phyloP scores from a whole-genome alignment of 495 filamentous ascomycete species.

The Penicillium dipodomyicola region DNA sequence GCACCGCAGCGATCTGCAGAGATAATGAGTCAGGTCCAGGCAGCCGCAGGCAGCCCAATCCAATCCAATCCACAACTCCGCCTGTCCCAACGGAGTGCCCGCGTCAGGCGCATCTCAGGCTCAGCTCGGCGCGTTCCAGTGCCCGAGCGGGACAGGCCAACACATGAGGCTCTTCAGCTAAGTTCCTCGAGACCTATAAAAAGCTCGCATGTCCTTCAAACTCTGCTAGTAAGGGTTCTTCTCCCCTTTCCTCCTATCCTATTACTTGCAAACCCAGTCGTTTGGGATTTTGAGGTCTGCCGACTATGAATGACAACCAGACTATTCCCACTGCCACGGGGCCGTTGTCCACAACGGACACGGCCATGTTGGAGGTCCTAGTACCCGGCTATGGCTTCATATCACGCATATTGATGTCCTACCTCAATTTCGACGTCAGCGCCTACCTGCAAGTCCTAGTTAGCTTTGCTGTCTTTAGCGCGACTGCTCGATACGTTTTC shows the following conservation, averaged over 20 bases:
- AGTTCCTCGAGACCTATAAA: background rate
- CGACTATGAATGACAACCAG: constrained; percentile 27
- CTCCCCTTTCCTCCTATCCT: too few relatives aligned
- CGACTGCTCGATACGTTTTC: constrained; percentile 51
- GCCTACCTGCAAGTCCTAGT: constrained; percentile 65
- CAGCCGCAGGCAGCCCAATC: constrained; percentile 1
- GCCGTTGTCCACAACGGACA: constrained; percentile 25
- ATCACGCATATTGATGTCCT: constrained; percentile 55
- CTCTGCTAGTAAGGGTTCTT: background rate
- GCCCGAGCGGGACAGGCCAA: constrained; percentile 7
- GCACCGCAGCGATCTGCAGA: background rate
- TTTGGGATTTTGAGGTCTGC: background rate
- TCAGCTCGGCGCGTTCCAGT: background rate
- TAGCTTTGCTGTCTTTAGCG: constrained; percentile 46
- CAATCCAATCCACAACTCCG: background rate
- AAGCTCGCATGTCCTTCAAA: background rate
- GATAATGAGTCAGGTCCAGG: constrained; percentile 9
- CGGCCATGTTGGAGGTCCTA: constrained; percentile 64
- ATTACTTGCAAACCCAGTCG: background rate
- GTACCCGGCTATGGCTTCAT: constrained; percentile 71
- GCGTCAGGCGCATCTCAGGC: background rate
- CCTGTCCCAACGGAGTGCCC: too few relatives aligned
- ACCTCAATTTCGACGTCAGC: constrained; percentile 67
- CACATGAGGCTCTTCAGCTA: constrained; percentile 3
- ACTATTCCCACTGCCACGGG: constrained; percentile 22